These are phyloP conservation scores for Apiotrichum mycotoxinovorans DNA, from an alignment of 1,284 basidiomycete genomes.

Conservation along the genomic window DNA sequence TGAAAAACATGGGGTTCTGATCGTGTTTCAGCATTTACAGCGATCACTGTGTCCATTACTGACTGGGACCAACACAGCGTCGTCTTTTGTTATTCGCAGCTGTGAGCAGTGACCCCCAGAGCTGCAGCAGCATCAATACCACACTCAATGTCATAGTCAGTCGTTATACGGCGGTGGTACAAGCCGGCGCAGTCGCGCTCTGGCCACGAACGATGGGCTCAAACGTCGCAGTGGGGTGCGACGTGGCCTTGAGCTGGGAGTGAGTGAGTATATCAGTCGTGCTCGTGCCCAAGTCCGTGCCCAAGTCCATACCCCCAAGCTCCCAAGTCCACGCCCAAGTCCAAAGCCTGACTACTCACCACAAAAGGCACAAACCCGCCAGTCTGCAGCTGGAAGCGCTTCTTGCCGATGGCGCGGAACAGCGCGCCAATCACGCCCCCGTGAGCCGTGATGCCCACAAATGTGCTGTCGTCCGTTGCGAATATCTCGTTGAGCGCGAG, in stretches of 20 bases:
- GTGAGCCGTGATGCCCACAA: conserved; percentile 45
- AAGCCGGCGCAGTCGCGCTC: conserved; percentile 22
- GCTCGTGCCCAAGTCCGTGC: no score
- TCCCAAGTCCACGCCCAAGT: not conserved
- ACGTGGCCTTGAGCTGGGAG: conserved; percentile 20
- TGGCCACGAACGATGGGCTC: conserved; percentile 20
- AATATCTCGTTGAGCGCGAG: conserved; percentile 40
- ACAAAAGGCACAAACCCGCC: conserved; percentile 33
- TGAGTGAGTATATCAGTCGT: no score
- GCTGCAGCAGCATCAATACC: no score
- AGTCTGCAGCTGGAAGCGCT: conserved; percentile 24
- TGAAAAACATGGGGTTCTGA: no score
- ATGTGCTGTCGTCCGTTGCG: conserved; percentile 30
- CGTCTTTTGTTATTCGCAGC: no score
- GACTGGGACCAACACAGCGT: no score
- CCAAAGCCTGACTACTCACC: conserved; percentile 8
- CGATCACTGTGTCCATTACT: no score
- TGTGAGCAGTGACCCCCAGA: no score
- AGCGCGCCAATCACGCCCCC: conserved; percentile 40
- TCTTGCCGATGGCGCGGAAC: conserved; percentile 33
- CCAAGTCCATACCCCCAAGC: not conserved
- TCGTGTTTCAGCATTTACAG: no score
- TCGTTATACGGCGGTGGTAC: no score
- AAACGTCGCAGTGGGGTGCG: conserved; percentile 20
- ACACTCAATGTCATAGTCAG: no score